Evolutionary conservation across 202 grass and related monocot genomes (phyloP).

Genomic region (Setaria viridis): DNA sequence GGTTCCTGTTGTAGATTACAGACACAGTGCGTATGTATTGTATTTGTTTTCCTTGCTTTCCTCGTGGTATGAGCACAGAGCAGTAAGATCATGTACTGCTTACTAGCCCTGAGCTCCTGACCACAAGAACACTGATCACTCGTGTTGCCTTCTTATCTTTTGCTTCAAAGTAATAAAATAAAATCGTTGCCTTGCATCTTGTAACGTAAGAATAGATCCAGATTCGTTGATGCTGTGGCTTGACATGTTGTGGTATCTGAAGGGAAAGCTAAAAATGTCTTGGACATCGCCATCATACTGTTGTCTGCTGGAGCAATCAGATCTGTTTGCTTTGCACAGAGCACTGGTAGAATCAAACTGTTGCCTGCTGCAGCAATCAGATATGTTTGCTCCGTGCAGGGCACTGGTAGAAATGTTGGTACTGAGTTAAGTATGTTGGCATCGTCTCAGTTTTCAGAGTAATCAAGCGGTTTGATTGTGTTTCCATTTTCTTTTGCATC

Average conservation of each 20-base stretch:
- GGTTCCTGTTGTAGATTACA: slow-evolving; percentile 1
- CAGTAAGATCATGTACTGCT: neutral
- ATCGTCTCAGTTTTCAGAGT: too few species aligned
- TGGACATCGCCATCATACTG: too few species aligned
- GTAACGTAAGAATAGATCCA: too few species aligned
- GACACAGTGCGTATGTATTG: neutral
- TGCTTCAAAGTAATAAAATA: slow-evolving; percentile 23
- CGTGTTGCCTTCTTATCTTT: neutral
- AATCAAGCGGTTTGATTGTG: neutral
- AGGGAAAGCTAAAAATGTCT: too few species aligned
- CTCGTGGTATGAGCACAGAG: neutral
- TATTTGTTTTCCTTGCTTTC: slow-evolving; percentile 3
- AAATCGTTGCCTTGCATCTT: neutral
- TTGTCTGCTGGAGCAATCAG: neutral
- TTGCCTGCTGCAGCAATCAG: too few species aligned
- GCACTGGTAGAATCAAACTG: too few species aligned
- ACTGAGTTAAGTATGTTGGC: too few species aligned
- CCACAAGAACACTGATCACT: neutral
- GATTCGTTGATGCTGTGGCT: too few species aligned
- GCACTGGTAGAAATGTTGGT: too few species aligned
- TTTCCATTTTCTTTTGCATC: neutral
- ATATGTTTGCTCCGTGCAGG: too few species aligned
- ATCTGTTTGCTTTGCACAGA: neutral
- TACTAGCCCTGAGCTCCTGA: neutral
- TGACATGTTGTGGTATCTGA: too few species aligned